These are phyloP conservation scores for Cladophialophora exuberans DNA, from an alignment of 2,329 filamentous ascomycete species.

Conservation along the genomic window DNA sequence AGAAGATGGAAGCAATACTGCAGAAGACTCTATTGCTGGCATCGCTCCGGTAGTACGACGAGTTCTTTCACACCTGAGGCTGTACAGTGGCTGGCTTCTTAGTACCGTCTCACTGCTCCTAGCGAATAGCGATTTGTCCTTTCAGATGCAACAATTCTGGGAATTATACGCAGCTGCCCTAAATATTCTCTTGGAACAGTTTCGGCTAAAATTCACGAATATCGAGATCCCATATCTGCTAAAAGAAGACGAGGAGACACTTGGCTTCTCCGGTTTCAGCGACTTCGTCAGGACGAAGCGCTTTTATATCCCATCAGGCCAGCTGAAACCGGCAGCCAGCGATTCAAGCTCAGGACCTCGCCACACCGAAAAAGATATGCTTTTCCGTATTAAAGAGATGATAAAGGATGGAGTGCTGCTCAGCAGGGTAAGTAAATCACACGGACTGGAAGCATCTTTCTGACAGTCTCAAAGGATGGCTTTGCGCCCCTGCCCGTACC, in stretches of 20 bases:
- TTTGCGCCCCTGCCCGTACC: slow-evolving; percentile 18
- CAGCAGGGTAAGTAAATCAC: slow-evolving; percentile 46
- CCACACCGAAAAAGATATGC: slow-evolving; percentile 63
- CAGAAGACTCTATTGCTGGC: slow-evolving; percentile 32
- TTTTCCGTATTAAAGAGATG: slow-evolving; percentile 67
- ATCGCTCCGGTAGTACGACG: slow-evolving; percentile 63
- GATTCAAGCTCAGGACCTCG: slow-evolving; percentile 20
- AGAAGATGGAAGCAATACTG: slow-evolving; percentile 39
- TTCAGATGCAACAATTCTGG: slow-evolving; percentile 66
- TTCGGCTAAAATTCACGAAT: slow-evolving; percentile 60
- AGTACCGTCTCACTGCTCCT: slow-evolving; percentile 44
- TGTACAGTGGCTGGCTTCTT: slow-evolving; percentile 71
- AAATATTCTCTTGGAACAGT: slow-evolving; percentile 62
- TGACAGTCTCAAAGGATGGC: slow-evolving; percentile 22
- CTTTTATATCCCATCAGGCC: slow-evolving; percentile 52
- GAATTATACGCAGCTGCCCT: slow-evolving; percentile 66
- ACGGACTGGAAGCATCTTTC: slow-evolving; percentile 6
- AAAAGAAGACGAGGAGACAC: slow-evolving; percentile 68
- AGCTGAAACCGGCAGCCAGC: slow-evolving; percentile 49
- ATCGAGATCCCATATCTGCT: slow-evolving; percentile 63
- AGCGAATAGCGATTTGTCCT: slow-evolving; percentile 57
- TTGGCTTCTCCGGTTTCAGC: slow-evolving; percentile 66
- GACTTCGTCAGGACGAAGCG: slow-evolving; percentile 42
- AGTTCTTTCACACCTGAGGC: slow-evolving; percentile 65
- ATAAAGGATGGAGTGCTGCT: slow-evolving; percentile 63